Base-by-base conservation (phyloP, 176 grass and related monocot genomes). In the Otatea glauca region DNA sequence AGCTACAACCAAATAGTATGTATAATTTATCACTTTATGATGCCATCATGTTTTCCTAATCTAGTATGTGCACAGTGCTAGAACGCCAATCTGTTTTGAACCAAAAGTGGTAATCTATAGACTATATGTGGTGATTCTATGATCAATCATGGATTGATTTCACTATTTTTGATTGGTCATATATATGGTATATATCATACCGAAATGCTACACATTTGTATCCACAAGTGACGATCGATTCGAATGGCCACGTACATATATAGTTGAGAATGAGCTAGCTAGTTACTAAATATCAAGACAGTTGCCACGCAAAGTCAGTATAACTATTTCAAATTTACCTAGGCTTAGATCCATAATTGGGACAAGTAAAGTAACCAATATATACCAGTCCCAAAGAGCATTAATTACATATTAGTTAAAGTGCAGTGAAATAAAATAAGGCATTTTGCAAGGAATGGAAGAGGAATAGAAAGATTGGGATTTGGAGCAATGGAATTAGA, bases 391-490 rank as follows among this genome's bases (percentile, higher is more conserved):
- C 66, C 48, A 50, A 70, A 84, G 81, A 79, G 27, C 54, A 70
- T 51, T 17, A 83, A 68, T 45, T 70, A 12, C 35, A 75, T 43
- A 63, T 53, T 89, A 61, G 74, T 80, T 74, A 72, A 71, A 59
- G 55, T 11, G 59, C 65, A 18, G 7, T 47, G 66, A 47, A 64
- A 86, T 89, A 86, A 80, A 84, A 23, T 89, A 86, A 77, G 48
- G 43, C 12, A 20, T n/a, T 86, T 86, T 51, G 50, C 37, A 78
- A 72, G 81, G 94, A 93, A 93, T 91, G 87, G 89, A 96, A 93
- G 89, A 84, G 41, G 94, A 91, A 96, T 91, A 72, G 83, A 89
- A 77, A 80, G 82, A 67, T 84, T 56, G 84, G 92, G 88, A 94
- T 94, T 89, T 58, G 92, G 67, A 75, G 44, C 70, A 64, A 83